Evolutionary conservation across 129 eudicot species (phyloP).

Genomic region (Tanacetum coccineum): DNA sequence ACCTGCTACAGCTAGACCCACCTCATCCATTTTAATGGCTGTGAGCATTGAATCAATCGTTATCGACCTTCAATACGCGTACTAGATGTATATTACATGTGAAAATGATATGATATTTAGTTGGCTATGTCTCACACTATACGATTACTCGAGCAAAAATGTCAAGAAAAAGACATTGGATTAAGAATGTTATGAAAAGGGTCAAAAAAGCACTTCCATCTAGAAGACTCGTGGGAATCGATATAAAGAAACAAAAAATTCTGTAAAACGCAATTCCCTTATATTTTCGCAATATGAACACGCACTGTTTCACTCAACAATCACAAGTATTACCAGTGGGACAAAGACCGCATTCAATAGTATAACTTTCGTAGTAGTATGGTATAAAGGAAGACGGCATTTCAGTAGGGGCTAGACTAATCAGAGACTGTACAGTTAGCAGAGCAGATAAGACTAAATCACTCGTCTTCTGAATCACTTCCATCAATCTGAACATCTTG

Average conservation of each 20-base stretch:
- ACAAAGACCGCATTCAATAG: neutral
- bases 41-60: too few species aligned
- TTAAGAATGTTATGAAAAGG: too few species aligned
- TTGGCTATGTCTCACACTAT: too few species aligned
- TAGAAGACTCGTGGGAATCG: too few species aligned
- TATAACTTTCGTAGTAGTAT: neutral
- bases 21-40: too few species aligned
- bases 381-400: constrained; percentile 2
- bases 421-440: constrained; percentile 20
- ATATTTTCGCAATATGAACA: neutral
- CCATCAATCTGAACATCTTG: constrained; percentile 55
- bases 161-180: too few species aligned
- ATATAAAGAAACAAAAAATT: too few species aligned
- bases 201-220: too few species aligned
- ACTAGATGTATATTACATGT: too few species aligned
- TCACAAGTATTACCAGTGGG: neutral
- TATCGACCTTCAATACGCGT: too few species aligned
- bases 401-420: constrained; percentile 2
- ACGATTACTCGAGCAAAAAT: too few species aligned
- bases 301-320: neutral
- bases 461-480: constrained; percentile 55
- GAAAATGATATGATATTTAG: neutral
- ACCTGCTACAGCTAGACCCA: neutral
- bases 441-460: constrained; percentile 15
- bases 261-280: neutral